Conservation (phyloP, 768 basidiomycete genomes). For the Flagelloscypha sp. region DNA sequence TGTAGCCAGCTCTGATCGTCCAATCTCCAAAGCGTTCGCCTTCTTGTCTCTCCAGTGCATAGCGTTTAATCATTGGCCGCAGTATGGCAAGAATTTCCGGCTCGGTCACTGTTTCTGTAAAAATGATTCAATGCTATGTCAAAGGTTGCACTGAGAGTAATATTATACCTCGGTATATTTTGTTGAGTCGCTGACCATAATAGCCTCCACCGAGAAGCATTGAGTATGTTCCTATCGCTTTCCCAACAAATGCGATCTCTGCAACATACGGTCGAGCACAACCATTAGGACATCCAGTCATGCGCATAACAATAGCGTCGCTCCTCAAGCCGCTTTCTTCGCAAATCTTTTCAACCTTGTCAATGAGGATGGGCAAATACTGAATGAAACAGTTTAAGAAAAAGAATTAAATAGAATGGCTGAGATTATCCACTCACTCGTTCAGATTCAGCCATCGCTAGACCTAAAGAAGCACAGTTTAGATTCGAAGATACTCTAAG, state of each 20-base stretch:
- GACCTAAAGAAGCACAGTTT: conserved; percentile 28
- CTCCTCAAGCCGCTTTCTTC: conserved; percentile 90
- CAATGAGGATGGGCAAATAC: conserved; percentile 88
- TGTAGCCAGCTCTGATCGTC: conserved; percentile 86
- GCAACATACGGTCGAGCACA: conserved; percentile 84
- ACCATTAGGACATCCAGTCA: conserved; percentile 96
- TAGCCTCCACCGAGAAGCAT: conserved; percentile 98
- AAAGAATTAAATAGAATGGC: conserved; percentile 1
- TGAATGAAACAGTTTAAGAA: conserved; percentile 17
- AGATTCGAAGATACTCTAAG: neutral
- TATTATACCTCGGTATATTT: conserved; percentile 79
- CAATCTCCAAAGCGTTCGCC: conserved; percentile 96
- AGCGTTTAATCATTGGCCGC: conserved; percentile 88
- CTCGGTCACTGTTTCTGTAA: conserved; percentile 77
- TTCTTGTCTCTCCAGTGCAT: conserved; percentile 76
- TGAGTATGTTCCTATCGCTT: conserved; percentile 84
- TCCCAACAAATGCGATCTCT: conserved; percentile 96
- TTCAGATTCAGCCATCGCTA: conserved; percentile 77
- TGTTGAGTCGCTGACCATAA: conserved; percentile 90
- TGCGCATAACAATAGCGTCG: conserved; percentile 95
- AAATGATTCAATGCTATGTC: neutral
- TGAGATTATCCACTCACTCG: conserved; percentile 31
- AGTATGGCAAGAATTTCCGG: conserved; percentile 88
- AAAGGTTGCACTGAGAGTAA: neutral
- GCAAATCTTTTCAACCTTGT: conserved; percentile 91